Percentiles rank a stretch among this genome's conserved stretches.
Conservation (phyloP, 2,329 filamentous ascomycete species). For the Fusarium veterinarium region DNA sequence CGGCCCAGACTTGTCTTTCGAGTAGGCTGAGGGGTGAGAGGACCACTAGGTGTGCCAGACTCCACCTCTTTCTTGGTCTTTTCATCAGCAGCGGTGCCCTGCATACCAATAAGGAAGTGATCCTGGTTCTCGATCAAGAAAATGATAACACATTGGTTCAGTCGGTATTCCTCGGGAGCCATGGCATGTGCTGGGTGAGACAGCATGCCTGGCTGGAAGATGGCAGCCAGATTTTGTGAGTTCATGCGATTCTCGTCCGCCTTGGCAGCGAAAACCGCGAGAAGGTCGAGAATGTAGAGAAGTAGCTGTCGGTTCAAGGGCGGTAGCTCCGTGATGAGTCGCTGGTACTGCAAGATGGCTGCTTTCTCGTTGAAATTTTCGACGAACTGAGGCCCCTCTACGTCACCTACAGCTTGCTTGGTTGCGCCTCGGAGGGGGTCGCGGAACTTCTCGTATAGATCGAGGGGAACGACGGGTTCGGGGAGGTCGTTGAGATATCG, state of each 20-base stretch:
- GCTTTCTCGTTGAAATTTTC: conserved; percentile 71
- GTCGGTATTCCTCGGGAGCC: conserved; percentile 90
- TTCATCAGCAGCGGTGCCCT: conserved; percentile 96
- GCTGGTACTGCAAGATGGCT: conserved; percentile 87
- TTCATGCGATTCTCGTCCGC: conserved; percentile 98
- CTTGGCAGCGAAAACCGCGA: conserved; percentile 97
- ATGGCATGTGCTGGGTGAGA: conserved; percentile 96
- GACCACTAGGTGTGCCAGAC: conserved; percentile 71
- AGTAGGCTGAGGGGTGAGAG: conserved; percentile 61
- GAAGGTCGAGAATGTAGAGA: conserved; percentile 93
- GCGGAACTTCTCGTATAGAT: conserved; percentile 92
- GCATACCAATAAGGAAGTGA: conserved; percentile 98
- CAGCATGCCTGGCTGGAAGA: conserved; percentile 96
- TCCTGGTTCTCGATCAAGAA: conserved; percentile 99
- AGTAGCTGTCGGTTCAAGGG: conserved; percentile 93
- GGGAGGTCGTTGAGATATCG: conserved; percentile 96
- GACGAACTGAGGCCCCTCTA: conserved; percentile 75
- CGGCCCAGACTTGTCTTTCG: conserved; percentile 65
- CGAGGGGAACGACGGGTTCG: conserved; percentile 94
- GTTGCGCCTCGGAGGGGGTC: conserved; percentile 79
- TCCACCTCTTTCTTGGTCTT: conserved; percentile 72
- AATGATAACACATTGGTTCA: conserved; percentile 97
- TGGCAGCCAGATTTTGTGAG: conserved; percentile 91
- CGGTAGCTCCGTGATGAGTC: conserved; percentile 90
- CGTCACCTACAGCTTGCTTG: conserved; percentile 78